Conservation (phyloP, 768 basidiomycete species). For the Sistotremastrum niveocremeum region DNA sequence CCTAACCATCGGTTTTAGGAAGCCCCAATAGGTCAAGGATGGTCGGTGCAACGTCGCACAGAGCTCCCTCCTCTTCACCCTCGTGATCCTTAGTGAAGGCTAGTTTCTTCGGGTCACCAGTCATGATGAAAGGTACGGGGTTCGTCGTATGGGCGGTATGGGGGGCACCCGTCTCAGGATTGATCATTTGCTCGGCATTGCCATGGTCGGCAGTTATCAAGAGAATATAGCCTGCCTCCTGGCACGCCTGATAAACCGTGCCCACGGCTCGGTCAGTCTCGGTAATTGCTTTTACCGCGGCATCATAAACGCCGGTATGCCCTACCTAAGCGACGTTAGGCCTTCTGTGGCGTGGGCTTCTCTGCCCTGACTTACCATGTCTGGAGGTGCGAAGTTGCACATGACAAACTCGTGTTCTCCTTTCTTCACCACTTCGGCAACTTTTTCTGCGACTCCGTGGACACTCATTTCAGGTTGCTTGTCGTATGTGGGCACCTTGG, state of each 20-base stretch:
- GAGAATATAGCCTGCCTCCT: slow-evolving; percentile 76
- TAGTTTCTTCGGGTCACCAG: slow-evolving; percentile 44
- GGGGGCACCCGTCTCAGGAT: slow-evolving; percentile 68
- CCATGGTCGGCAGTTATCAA: slow-evolving; percentile 90
- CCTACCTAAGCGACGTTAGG: slow-evolving; percentile 43
- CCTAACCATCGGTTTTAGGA: not conserved
- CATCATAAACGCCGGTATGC: slow-evolving; percentile 85
- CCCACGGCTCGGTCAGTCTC: slow-evolving; percentile 86
- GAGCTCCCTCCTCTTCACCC: slow-evolving; percentile 53
- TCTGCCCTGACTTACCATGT: slow-evolving; percentile 50
- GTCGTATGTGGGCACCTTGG: slow-evolving; percentile 92
- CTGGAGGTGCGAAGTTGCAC: slow-evolving; percentile 97
- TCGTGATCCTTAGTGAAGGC: slow-evolving; percentile 38
- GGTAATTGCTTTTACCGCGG: slow-evolving; percentile 76
- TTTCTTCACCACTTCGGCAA: slow-evolving; percentile 68
- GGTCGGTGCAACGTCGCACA: slow-evolving; percentile 88
- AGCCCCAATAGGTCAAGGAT: slow-evolving; percentile 59
- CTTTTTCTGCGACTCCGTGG: slow-evolving; percentile 79
- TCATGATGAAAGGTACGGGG: slow-evolving; percentile 82
- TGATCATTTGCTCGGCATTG: slow-evolving; percentile 91
- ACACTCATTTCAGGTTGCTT: slow-evolving; percentile 83
- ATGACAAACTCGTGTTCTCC: slow-evolving; percentile 78
- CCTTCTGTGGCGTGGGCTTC: not conserved
- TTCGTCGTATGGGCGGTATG: slow-evolving; percentile 91
- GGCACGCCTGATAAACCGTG: slow-evolving; percentile 73